A percentile compares a stretch with the other conserved stretches of the same genome.
phyloP scores from a whole-genome alignment of 2,329 filamentous ascomycete genomes.

The Fusarium sp. region DNA sequence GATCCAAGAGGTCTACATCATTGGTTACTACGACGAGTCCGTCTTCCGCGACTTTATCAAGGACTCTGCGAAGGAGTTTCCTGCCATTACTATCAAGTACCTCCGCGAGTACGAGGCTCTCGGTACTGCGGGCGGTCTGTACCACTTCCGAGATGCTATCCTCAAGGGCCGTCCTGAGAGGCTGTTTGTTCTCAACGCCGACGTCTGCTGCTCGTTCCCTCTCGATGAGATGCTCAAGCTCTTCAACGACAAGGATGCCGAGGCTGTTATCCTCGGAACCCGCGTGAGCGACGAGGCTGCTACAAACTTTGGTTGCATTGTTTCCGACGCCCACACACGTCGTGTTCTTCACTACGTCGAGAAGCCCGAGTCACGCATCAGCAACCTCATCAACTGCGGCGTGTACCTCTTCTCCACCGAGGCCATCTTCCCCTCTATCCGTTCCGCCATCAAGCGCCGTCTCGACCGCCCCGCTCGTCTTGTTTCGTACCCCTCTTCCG shows the following conservation, averaged over 20 bases:
- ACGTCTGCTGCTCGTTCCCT: conserved; percentile 99
- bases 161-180: conserved; percentile 94
- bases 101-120: conserved; percentile 97
- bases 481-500: conserved; percentile 93
- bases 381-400: conserved; percentile 98
- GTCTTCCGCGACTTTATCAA: conserved; percentile 99
- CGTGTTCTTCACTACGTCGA: conserved; percentile 99
- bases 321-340: conserved; percentile 91
- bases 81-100: conserved; percentile 88
- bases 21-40: conserved; percentile 98
- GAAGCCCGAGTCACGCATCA: conserved; percentile 97
- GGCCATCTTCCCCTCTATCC: conserved; percentile 95
- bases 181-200: conserved; percentile 97
- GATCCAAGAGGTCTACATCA: conserved; percentile 95
- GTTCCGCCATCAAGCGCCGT: conserved; percentile 93
- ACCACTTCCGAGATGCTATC: conserved; percentile 99
- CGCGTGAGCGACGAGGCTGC: conserved; percentile 91
- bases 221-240: conserved; percentile 94
- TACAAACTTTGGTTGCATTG: conserved; percentile 97
- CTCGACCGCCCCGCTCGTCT: conserved; percentile 85
- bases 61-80: conserved; percentile 85
- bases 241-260: conserved; percentile 94
- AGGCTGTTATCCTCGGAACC: conserved; percentile 95
- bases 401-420: conserved; percentile 98
- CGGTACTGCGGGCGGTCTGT: conserved; percentile 94